Base-by-base conservation (phyloP, 257 asterid species). In the Solanum piurae region DNA sequence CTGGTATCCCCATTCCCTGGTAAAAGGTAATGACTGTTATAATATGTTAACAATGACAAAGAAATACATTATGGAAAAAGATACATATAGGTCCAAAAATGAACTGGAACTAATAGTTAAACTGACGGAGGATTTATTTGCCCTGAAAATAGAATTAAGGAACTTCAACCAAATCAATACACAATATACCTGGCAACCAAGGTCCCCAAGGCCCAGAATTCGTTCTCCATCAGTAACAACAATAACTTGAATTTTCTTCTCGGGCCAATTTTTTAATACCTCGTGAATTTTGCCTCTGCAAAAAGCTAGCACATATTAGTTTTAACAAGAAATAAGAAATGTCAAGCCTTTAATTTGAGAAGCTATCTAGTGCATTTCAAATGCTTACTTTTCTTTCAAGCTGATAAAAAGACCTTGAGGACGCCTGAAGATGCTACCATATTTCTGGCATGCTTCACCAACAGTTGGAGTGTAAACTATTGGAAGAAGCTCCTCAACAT, bases 331-430 rank as follows among this genome's bases (percentile, higher is more conserved):
- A 60, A 79, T 5, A 42, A 46, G 27, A 87, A 75, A 89, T 79
- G 13, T 83, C 86, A 72, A 68, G 71, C 86, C 44, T 5, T 20
- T 31, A 82, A 82, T 52, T 49, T 82, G 33, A 82, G 44, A 82
- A 82, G 71, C 71, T 82, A 82, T 31, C 29, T 82, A 18, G 77
- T 72, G 68, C 46, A 86, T 16, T 12, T 58, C 80, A 5, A 42
- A 31, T 42, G 89, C 94, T 6, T 90, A 97, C 99, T 96, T 96
- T 76, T 97, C 99, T 89, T 94, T 97, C 91, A 97, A 92, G 89
- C 99, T 97, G 93, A 96, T 97, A 92, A 94, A 97, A 86, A 97
- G 98, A 86, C 99, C 99, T 92, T 97, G 99, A 74, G 99, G 99
- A 40, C 93, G 99, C 84, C 99, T 92, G 92, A 97, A 96, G 86